Evolutionary conservation across 192 early-diverging fungal genomes (phyloP).

Genomic region (Entomortierella beljakovae): DNA sequence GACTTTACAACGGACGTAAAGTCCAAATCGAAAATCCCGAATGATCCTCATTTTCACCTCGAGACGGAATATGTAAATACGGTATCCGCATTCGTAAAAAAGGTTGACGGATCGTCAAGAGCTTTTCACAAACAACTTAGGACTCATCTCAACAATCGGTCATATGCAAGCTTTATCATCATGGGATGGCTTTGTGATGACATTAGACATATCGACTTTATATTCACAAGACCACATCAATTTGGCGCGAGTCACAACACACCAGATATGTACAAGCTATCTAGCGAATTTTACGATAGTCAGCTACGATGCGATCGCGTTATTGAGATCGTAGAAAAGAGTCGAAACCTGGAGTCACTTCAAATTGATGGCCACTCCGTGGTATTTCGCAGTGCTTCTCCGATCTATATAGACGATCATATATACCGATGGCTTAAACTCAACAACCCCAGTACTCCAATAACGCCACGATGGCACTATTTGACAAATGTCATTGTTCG

Average conservation of each 20-base stretch:
- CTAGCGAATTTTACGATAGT: too few species aligned
- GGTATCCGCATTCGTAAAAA: not conserved
- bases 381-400: not conserved
- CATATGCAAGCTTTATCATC: not conserved
- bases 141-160: not conserved
- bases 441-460: not conserved
- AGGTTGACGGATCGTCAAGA: not conserved
- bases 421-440: not conserved
- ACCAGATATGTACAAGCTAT: not conserved
- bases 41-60: not conserved
- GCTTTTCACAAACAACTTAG: not conserved
- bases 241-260: not conserved
- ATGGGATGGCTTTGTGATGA: not conserved
- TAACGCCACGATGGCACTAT: not conserved
- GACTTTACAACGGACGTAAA: too few species aligned
- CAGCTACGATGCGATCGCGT: not conserved
- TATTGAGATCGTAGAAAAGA: not conserved
- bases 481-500: not conserved
- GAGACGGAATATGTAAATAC: not conserved
- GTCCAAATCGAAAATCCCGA: not conserved
- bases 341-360: not conserved
- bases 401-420: not conserved
- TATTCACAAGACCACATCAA: not conserved
- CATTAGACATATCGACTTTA: not conserved
- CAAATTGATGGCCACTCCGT: not conserved